phyloP scores from a whole-genome alignment of 2,329 filamentous ascomycete genomes.

The Aphanoascus verrucosus region DNA sequence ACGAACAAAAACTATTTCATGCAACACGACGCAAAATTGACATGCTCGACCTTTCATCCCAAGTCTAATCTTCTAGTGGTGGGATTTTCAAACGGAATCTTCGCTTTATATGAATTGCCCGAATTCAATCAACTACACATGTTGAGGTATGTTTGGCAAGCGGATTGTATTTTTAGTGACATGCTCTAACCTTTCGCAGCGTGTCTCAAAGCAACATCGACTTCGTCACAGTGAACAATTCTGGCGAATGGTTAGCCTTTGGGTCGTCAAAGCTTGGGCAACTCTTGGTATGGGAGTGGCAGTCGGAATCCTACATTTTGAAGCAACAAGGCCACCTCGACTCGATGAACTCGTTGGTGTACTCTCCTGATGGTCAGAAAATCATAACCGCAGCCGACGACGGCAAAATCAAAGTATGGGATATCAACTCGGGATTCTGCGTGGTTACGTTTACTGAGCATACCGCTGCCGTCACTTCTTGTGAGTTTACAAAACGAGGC shows the following conservation, averaged over 20 bases:
- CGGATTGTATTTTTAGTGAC: background rate
- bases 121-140: constrained; percentile 94
- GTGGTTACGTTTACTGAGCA: constrained; percentile 98
- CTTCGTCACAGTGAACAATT: constrained; percentile 84
- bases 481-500: constrained; percentile 87
- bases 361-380: constrained; percentile 84
- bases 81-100: constrained; percentile 89
- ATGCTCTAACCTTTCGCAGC: constrained; percentile 38
- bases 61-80: constrained; percentile 85
- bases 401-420: constrained; percentile 98
- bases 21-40: constrained; percentile 76
- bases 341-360: constrained; percentile 83
- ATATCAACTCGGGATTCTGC: constrained; percentile 91
- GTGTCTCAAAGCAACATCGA: constrained; percentile 97
- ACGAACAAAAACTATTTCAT: constrained; percentile 87
- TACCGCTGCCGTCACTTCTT: constrained; percentile 80
- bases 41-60: constrained; percentile 82
- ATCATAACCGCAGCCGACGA: constrained; percentile 93
- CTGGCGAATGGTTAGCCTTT: constrained; percentile 94
- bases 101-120: constrained; percentile 89
- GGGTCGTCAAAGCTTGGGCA: constrained; percentile 91
- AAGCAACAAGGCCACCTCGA: constrained; percentile 98
- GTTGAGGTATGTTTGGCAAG: constrained; percentile 36
- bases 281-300: constrained; percentile 98
- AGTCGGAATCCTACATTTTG: constrained; percentile 95